These are phyloP conservation scores for Ramaria rubella DNA, from an alignment of 768 basidiomycete species.

Conservation along the genomic window DNA sequence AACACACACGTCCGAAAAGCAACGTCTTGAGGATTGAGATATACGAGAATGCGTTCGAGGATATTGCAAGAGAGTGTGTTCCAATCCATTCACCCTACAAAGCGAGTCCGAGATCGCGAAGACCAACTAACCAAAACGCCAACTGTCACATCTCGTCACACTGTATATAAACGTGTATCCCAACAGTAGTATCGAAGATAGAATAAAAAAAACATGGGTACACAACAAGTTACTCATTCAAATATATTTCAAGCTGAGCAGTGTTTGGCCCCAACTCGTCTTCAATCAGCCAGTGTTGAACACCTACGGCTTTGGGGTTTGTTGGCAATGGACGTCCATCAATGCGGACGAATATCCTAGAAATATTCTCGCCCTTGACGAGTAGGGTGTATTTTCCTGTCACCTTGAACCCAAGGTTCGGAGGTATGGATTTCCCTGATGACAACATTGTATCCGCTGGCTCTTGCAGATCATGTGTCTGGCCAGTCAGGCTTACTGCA, in stretches of 20 bases:
- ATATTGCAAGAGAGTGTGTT: background rate
- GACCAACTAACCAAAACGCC: background rate
- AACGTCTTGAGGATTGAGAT: constrained; percentile 1
- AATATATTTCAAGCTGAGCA: background rate
- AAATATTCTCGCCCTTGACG: background rate
- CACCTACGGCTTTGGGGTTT: background rate
- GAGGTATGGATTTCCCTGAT: background rate
- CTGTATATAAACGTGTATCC: background rate
- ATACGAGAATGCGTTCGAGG: background rate
- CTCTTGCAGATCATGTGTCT: background rate
- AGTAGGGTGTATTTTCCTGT: background rate
- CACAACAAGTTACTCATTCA: no score
- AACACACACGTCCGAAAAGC: background rate
- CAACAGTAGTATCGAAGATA: background rate
- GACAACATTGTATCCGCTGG: background rate
- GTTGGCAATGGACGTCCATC: background rate
- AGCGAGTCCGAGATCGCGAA: background rate
- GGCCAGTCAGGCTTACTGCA: background rate
- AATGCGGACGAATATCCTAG: background rate
- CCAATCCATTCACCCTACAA: background rate
- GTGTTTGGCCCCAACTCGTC: background rate
- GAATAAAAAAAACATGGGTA: background rate
- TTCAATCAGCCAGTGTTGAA: background rate
- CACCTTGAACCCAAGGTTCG: background rate
- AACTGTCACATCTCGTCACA: background rate